Evolutionary conservation across 1,284 basidiomycete species (phyloP).

Genomic region (Cystobasidium slooffiae): DNA sequence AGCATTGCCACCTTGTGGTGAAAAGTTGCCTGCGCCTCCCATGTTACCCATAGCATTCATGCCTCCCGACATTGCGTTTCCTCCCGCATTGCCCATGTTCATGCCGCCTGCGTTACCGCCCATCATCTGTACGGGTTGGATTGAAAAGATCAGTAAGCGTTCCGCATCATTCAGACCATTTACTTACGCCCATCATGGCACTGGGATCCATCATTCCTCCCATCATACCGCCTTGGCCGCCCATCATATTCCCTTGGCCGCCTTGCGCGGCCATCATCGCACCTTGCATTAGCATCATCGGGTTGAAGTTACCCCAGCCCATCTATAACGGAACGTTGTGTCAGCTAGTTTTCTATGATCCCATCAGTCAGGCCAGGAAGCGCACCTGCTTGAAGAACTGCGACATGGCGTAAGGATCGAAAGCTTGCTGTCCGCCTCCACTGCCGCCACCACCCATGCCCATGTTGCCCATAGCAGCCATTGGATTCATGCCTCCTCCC

Average conservation of each 20-base stretch:
- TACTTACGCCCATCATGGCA: constrained; percentile 32
- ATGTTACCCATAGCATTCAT: constrained; percentile 32
- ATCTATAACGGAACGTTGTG: constrained; percentile 2
- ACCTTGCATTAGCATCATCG: constrained; percentile 45
- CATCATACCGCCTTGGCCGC: constrained; percentile 31
- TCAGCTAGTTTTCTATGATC: not conserved
- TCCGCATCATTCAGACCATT: not conserved
- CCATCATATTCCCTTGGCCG: constrained; percentile 13
- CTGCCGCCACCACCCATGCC: constrained; percentile 32
- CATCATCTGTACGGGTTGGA: constrained; percentile 33
- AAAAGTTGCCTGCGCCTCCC: constrained; percentile 9
- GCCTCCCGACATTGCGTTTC: no score
- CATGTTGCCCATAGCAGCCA: constrained; percentile 7
- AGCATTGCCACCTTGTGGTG: constrained; percentile 6
- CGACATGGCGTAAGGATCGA: constrained; percentile 46
- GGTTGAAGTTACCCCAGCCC: constrained; percentile 46
- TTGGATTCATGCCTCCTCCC: constrained; percentile 25
- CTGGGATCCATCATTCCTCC: constrained; percentile 44
- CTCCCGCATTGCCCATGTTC: constrained; percentile 26
- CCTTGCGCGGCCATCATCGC: constrained; percentile 12
- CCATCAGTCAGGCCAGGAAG: not conserved
- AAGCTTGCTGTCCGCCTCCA: constrained; percentile 34
- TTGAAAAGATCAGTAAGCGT: not conserved
- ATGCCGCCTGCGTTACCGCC: constrained; percentile 34
- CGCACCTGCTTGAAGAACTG: constrained; percentile 46